Evolutionary conservation across 129 eudicot species (phyloP).

Genomic region (Pulicaria dysenterica): DNA sequence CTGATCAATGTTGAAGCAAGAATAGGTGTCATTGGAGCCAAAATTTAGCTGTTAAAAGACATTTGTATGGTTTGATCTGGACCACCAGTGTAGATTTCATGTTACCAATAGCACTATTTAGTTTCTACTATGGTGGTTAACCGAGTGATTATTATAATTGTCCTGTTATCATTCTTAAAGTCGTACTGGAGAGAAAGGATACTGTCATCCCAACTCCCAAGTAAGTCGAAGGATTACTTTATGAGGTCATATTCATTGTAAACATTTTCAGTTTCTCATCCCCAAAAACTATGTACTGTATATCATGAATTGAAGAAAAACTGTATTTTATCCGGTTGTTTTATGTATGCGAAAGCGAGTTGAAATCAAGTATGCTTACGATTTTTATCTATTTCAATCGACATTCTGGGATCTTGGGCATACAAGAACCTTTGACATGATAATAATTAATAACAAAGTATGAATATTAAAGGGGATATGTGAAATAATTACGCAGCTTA

Average conservation of each 20-base stretch:
- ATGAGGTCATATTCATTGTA: background rate
- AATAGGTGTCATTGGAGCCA: background rate
- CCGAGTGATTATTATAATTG: background rate
- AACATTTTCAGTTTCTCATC: background rate
- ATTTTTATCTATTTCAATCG: too few relatives aligned
- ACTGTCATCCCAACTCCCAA: background rate
- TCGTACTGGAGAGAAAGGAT: background rate
- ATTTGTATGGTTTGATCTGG: too few relatives aligned
- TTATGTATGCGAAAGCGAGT: too few relatives aligned
- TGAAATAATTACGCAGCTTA: too few relatives aligned
- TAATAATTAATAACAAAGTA: too few relatives aligned
- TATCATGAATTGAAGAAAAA: too few relatives aligned
- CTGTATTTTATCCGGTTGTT: too few relatives aligned
- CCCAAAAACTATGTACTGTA: background rate
- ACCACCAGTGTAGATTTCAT: background rate
- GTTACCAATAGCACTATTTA: background rate
- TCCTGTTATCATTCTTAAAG: slow-evolving; percentile 1
- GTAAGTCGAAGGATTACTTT: background rate
- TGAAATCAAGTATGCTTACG: too few relatives aligned
- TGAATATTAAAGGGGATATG: too few relatives aligned
- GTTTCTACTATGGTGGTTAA: background rate
- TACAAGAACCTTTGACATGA: too few relatives aligned
- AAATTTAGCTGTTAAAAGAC: background rate
- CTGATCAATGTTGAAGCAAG: background rate
- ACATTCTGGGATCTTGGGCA: too few relatives aligned